phyloP scores from a whole-genome alignment of 225 moss, liverwort and hornwort genomes.

The Pleurozium schreberi region DNA sequence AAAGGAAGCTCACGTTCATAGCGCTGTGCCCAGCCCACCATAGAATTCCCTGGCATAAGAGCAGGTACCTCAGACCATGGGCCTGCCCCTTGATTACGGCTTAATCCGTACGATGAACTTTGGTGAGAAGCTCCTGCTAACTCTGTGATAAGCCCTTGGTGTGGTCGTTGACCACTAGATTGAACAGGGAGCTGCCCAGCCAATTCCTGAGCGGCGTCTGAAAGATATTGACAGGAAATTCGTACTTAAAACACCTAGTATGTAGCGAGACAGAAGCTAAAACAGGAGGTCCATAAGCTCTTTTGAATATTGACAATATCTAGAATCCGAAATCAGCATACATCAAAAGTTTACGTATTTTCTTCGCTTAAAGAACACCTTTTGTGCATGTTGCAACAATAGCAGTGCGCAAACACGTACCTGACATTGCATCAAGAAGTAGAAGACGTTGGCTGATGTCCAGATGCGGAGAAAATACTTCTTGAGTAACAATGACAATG shows the following conservation, averaged over 20 bases:
- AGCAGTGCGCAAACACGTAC: constrained; percentile 14
- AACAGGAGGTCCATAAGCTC: neutral
- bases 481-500: constrained; percentile 51
- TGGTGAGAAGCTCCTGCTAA: constrained; percentile 13
- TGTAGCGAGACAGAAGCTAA: neutral
- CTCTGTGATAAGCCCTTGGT: constrained; percentile 29
- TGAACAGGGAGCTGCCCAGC: constrained; percentile 21
- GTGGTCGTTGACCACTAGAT: neutral
- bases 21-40: constrained; percentile 68
- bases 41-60: constrained; percentile 35
- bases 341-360: neutral
- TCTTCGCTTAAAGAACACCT: neutral
- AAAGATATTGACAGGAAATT: neutral
- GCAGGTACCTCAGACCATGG: constrained; percentile 77
- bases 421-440: constrained; percentile 82
- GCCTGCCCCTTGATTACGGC: constrained; percentile 39
- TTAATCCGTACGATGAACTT: constrained; percentile 43
- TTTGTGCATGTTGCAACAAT: neutral
- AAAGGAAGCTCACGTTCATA: constrained; percentile 76
- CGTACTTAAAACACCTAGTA: neutral
- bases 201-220: constrained; percentile 78
- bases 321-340: neutral
- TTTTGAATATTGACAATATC: neutral
- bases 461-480: constrained; percentile 79
- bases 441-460: constrained; percentile 89